Percentiles rank a stretch among this genome's conserved stretches.
Evolutionary conservation across 2,329 filamentous ascomycete species (phyloP).

Genomic region (Ceratocystis colombiana): DNA sequence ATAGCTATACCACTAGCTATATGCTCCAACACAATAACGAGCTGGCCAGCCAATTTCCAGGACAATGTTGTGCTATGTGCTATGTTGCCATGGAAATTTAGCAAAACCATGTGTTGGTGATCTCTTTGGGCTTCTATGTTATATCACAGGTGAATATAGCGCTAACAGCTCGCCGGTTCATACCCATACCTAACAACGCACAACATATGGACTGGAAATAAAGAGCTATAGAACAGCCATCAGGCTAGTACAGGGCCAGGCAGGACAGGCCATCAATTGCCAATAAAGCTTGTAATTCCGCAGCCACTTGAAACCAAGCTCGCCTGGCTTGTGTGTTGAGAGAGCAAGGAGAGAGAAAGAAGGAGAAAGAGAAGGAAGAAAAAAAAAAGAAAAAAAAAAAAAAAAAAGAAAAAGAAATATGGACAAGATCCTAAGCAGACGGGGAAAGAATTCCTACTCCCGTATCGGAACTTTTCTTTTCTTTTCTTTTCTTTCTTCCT

Average conservation of each 20-base stretch:
- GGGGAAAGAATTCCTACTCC: background rate
- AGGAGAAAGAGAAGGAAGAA: no score
- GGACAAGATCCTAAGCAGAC: background rate
- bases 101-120: no score
- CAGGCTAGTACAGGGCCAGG: no score
- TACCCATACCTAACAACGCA: background rate
- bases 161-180: background rate
- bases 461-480: background rate
- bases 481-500: background rate
- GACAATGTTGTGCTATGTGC: background rate
- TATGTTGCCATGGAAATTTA: background rate
- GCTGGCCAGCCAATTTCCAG: constrained; percentile 1
- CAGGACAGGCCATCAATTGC: background rate
- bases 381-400: no score
- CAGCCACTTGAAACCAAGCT: background rate
- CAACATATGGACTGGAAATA: background rate
- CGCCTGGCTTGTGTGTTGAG: background rate
- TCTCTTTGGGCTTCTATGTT: background rate
- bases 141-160: constrained; percentile 12
- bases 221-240: background rate
- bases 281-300: background rate
- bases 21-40: no score
- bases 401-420: background rate
- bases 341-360: no score
- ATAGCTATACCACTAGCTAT: background rate